phyloP scores from a whole-genome alignment of 2,329 filamentous ascomycete species.

The Aspergillus aculeatinus region DNA sequence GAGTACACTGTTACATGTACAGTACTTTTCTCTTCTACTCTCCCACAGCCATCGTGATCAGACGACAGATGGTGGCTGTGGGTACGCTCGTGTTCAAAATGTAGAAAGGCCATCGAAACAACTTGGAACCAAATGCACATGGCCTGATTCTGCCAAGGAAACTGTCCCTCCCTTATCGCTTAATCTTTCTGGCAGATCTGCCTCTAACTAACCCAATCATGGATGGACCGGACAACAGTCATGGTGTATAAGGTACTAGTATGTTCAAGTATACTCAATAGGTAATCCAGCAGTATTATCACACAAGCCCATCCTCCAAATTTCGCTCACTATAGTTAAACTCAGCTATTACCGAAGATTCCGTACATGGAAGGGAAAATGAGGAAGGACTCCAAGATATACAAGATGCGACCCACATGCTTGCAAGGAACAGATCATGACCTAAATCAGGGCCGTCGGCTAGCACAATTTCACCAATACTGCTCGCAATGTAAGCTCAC shows the following conservation, averaged over 20 bases:
- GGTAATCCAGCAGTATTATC: not conserved
- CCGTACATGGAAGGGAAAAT: conserved; percentile 19
- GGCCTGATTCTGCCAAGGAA: not conserved
- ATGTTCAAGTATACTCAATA: not conserved
- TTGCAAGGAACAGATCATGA: not conserved
- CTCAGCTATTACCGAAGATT: conserved; percentile 14
- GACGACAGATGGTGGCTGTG: no score
- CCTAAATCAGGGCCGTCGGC: not conserved
- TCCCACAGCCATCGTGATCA: no score
- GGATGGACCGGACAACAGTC: not conserved
- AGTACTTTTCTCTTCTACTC: no score
- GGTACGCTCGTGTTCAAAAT: not conserved
- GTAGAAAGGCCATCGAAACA: not conserved
- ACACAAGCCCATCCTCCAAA: not conserved
- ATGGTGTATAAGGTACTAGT: not conserved
- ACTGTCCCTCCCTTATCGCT: not conserved
- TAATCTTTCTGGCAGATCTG: not conserved
- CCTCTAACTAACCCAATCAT: not conserved
- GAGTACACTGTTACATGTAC: no score
- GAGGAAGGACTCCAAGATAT: conserved; percentile 13
- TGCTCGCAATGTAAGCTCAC: not conserved
- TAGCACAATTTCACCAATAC: not conserved
- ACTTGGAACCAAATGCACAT: not conserved
- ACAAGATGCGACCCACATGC: conserved; percentile 12
- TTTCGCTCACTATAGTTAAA: conserved; percentile 9